Evolutionary conservation across 208 protist species (phyloP), one percentile per base, ranked within the genome.

Genomic region (Acanthamoeba polyphaga): DNA sequence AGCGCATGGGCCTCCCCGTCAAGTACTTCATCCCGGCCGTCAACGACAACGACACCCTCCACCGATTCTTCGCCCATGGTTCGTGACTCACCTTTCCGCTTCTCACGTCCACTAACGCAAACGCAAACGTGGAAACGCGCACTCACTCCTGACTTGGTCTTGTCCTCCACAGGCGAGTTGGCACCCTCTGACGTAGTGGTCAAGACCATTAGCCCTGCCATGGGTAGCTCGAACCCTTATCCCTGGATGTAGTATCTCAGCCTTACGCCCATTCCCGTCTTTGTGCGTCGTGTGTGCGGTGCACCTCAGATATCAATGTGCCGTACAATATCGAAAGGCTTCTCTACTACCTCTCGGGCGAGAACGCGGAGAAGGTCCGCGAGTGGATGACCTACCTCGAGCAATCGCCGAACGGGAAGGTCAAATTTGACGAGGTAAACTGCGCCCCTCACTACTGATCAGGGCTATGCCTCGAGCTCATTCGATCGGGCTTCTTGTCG

Each of bases 281-380:
- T 0, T 29, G 85, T 29, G 70, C 82, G 34, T 96, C 64, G 19
- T 49, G 55, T 19, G 98, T 97, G 38, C 98, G 98, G 27, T 38
- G 66, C 9, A 0, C n/a, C 29, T 98, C 99, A 93, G 98, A 99
- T 95, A 99, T 99, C 82, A 95, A 98, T 43, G 98, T 99, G 89
- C 98, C 98, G 9, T 98, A 97, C 90, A 99, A 99, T 97, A 98
- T 99, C 94, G 99, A 99, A 97, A 97, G 99, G n/a, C 98, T 99
- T 88, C 96, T 99, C 58, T 99, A 98, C 96, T 96, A 98, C 24
- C 96, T 99, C 22, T 97, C 94, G 93, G 96, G 97, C 93, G 97
- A 98, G 15, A 96, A 99, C 96, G 95, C 97, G 4, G 84, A 13
- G 6, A 78, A 97, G 51, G 97, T 99, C 27, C 27, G 24, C 8